phyloP scores from a whole-genome alignment of 2,329 filamentous ascomycete genomes.

The Colletotrichum tropicicola region DNA sequence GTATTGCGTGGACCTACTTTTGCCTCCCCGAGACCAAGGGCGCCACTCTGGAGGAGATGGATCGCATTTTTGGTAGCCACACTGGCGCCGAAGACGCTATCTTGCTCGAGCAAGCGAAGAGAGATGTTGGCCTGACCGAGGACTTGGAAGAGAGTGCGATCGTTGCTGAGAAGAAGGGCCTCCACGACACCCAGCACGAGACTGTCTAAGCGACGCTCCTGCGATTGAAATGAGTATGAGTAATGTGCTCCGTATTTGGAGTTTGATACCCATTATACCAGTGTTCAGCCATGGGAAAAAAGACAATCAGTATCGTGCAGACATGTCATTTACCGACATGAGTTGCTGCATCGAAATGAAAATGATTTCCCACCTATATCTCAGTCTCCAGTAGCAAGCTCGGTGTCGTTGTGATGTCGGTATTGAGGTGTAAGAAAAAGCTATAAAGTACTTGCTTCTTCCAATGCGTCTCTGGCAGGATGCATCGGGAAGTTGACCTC shows the following conservation, averaged over 20 bases:
- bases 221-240: not conserved
- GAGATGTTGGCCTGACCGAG: slow-evolving; percentile 33
- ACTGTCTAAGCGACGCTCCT: not conserved
- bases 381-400: too few relatives aligned
- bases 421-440: too few relatives aligned
- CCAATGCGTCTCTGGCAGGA: too few relatives aligned
- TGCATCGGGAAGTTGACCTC: too few relatives aligned
- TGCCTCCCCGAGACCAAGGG: slow-evolving; percentile 65
- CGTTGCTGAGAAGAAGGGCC: slow-evolving; percentile 31
- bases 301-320: not conserved
- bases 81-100: slow-evolving; percentile 40
- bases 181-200: slow-evolving; percentile 6
- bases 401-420: too few relatives aligned
- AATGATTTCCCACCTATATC: too few relatives aligned
- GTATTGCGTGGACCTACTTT: slow-evolving; percentile 59
- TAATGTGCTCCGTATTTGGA: not conserved
- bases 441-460: too few relatives aligned
- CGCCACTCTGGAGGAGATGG: slow-evolving; percentile 63
- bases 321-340: not conserved
- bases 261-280: not conserved
- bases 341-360: not conserved
- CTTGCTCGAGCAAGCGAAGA: slow-evolving; percentile 34
- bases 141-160: slow-evolving; percentile 26
- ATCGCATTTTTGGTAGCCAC: slow-evolving; percentile 56
- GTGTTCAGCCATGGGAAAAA: not conserved